Percentiles rank a stretch among this genome's conserved stretches.
These are phyloP conservation scores for Megacollybia platyphylla DNA, from an alignment of 1,284 basidiomycete species.

Conservation along the genomic window DNA sequence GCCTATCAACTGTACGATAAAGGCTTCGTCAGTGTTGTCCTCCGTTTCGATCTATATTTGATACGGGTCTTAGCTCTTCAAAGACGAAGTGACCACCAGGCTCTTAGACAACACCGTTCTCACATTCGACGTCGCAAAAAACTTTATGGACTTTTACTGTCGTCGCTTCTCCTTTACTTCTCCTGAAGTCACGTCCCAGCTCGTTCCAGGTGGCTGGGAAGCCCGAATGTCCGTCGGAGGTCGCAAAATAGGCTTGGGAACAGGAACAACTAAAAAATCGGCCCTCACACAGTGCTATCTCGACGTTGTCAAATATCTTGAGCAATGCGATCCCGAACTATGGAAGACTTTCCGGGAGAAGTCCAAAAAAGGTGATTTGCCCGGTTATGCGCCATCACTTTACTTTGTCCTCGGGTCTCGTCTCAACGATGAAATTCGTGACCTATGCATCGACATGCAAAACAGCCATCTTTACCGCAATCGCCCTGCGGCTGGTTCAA, in stretches of 20 bases:
- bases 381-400: constrained; percentile 64
- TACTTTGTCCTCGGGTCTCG: constrained; percentile 57
- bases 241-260: constrained; percentile 70
- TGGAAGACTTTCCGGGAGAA: constrained; percentile 67
- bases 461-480: constrained; percentile 27
- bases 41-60: constrained; percentile 1
- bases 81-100: constrained; percentile 16
- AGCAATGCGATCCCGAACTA: constrained; percentile 68
- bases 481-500: constrained; percentile 15
- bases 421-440: constrained; percentile 66
- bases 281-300: constrained; percentile 73
- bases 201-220: constrained; percentile 44
- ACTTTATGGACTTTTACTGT: constrained; percentile 96
- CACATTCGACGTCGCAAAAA: constrained; percentile 66
- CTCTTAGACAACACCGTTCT: constrained; percentile 61
- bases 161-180: constrained; percentile 69
- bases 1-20: constrained; percentile 55
- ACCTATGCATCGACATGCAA: constrained; percentile 60
- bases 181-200: constrained; percentile 61
- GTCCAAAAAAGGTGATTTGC: constrained; percentile 48
- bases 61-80: constrained; percentile 15
- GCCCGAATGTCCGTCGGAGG: constrained; percentile 76
- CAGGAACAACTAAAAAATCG: constrained; percentile 61
- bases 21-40: constrained; percentile 31
- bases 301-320: constrained; percentile 81